phyloP scores from a whole-genome alignment of 371 early-diverging fungal species.

The Mortierella sp. region DNA sequence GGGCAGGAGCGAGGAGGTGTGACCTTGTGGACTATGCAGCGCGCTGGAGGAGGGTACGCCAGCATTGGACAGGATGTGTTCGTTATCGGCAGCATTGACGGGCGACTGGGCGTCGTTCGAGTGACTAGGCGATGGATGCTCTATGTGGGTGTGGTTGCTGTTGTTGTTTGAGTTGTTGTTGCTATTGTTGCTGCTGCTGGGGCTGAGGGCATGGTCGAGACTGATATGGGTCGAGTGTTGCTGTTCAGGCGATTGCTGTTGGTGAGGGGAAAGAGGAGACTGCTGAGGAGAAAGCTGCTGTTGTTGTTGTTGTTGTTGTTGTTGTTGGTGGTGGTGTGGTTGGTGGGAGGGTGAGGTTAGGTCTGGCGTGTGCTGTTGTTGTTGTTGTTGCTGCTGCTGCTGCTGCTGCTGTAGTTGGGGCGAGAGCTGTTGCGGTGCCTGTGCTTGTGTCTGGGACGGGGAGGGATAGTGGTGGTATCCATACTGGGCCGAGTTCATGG shows the following conservation, averaged over 20 bases:
- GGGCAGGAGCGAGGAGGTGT: slow-evolving; percentile 39
- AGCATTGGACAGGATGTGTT: slow-evolving; percentile 32
- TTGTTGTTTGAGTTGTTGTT: slow-evolving; percentile 41
- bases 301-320: slow-evolving; percentile 26
- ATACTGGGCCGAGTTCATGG: slow-evolving; percentile 55
- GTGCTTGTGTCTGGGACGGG: slow-evolving; percentile 52
- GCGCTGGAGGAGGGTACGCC: slow-evolving; percentile 34
- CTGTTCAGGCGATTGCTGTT: slow-evolving; percentile 40
- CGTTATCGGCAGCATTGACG: slow-evolving; percentile 36
- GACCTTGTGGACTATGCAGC: slow-evolving; percentile 32
- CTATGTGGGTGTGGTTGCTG: slow-evolving; percentile 30
- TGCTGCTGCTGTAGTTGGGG: slow-evolving; percentile 36
- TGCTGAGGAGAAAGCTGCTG: slow-evolving; percentile 45
- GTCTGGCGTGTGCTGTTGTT: slow-evolving; percentile 16
- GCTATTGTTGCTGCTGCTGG: slow-evolving; percentile 57
- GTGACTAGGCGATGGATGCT: slow-evolving; percentile 38
- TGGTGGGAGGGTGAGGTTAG: slow-evolving; percentile 16
- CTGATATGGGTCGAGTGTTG: slow-evolving; percentile 28
- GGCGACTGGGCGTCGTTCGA: slow-evolving; percentile 46
- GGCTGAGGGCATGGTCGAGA: slow-evolving; percentile 42
- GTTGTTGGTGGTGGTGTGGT: slow-evolving; percentile 18
- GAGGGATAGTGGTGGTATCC: slow-evolving; percentile 52
- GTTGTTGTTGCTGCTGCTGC: slow-evolving; percentile 25
- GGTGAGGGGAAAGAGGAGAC: slow-evolving; percentile 44
- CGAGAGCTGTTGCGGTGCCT: slow-evolving; percentile 38